A percentile compares a stretch with the other conserved stretches of the same genome.
Evolutionary conservation across 2,329 filamentous ascomycete genomes (phyloP).

Genomic region (Penicillium sp.): DNA sequence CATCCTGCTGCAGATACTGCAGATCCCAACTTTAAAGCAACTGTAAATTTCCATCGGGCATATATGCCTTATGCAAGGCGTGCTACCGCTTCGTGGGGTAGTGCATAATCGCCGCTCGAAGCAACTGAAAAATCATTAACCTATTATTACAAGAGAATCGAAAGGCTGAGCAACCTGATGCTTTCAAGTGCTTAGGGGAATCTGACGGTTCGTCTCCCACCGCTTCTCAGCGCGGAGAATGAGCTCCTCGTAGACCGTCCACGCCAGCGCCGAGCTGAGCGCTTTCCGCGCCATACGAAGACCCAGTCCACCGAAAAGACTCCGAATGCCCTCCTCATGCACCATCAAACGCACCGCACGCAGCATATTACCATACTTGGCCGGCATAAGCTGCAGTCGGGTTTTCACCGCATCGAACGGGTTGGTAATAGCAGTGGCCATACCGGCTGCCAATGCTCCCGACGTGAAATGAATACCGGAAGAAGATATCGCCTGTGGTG

Average conservation of each 20-base stretch:
- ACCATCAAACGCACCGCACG: slow-evolving; percentile 78
- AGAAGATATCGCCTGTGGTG: slow-evolving; percentile 27
- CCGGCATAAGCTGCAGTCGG: slow-evolving; percentile 84
- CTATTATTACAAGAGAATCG: neutral
- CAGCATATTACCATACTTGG: slow-evolving; percentile 77
- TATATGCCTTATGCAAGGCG: slow-evolving; percentile 10
- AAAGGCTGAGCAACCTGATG: neutral
- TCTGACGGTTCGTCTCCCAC: slow-evolving; percentile 34
- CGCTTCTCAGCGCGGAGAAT: slow-evolving; percentile 68
- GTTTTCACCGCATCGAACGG: slow-evolving; percentile 98
- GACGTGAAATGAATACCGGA: slow-evolving; percentile 79
- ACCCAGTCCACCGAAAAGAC: slow-evolving; percentile 81
- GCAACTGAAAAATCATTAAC: neutral
- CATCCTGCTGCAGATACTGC: neutral
- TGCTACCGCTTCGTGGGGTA: neutral
- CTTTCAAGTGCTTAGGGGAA: slow-evolving; percentile 9
- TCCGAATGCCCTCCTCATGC: slow-evolving; percentile 73
- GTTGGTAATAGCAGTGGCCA: slow-evolving; percentile 88
- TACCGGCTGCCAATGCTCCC: slow-evolving; percentile 74
- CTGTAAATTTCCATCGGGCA: neutral
- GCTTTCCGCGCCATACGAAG: slow-evolving; percentile 90
- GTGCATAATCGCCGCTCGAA: neutral
- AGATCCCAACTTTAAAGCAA: neutral
- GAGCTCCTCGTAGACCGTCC: slow-evolving; percentile 95
- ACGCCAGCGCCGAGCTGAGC: slow-evolving; percentile 89